Conservation (phyloP, 495 filamentous ascomycete species). For the Aspergillus homomorphus region DNA sequence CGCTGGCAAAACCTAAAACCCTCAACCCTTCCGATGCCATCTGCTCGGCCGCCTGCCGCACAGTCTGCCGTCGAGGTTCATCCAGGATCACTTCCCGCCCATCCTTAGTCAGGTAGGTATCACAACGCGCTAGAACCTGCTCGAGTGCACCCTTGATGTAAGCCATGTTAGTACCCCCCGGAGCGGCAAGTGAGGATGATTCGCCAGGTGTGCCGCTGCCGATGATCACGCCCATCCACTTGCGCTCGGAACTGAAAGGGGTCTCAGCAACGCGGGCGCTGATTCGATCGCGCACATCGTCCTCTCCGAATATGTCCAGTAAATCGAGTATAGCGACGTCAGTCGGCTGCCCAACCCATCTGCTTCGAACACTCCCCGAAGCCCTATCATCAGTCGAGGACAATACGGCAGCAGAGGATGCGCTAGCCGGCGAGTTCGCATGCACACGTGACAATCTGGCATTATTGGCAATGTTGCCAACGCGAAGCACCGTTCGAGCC, state of each 20-base stretch:
- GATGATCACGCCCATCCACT: constrained; percentile 98
- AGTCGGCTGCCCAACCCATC: constrained; percentile 96
- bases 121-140: constrained; percentile 78
- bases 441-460: constrained; percentile 66
- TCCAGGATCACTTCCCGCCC: constrained; percentile 87
- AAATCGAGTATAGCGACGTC: constrained; percentile 94
- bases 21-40: constrained; percentile 92
- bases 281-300: constrained; percentile 83
- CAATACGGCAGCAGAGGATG: constrained; percentile 70
- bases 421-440: constrained; percentile 59
- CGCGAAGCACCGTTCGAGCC: constrained; percentile 73
- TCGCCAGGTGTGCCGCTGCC: constrained; percentile 49
- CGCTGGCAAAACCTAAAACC: constrained; percentile 89
- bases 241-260: constrained; percentile 94
- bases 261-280: constrained; percentile 76
- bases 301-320: constrained; percentile 82
- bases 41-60: constrained; percentile 75
- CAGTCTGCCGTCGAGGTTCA: constrained; percentile 67
- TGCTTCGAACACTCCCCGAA: constrained; percentile 63
- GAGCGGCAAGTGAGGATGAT: constrained; percentile 12
- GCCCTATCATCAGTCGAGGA: constrained; percentile 69
- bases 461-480: constrained; percentile 97
- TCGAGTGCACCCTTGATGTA: constrained; percentile 97
- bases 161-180: constrained; percentile 61
- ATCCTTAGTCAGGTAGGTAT: constrained; percentile 84